A percentile compares a stretch with the other conserved stretches of the same genome.
These are phyloP conservation scores for Syncephalastrum monosporum DNA, from an alignment of 371 early-diverging fungal species.

Conservation along the genomic window DNA sequence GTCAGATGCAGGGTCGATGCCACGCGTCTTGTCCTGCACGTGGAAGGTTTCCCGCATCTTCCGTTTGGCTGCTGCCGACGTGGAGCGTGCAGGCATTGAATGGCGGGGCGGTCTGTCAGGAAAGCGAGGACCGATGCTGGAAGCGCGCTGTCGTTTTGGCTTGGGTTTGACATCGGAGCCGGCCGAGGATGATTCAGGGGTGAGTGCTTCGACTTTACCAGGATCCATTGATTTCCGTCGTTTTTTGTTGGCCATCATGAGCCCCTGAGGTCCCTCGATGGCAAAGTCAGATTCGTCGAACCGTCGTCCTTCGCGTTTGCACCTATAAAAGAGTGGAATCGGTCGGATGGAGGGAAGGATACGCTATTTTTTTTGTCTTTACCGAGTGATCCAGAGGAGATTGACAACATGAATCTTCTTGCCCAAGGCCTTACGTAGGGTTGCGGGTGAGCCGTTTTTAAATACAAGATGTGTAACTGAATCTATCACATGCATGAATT, in stretches of 20 bases:
- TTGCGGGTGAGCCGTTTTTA: constrained; percentile 47
- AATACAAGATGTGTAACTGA: constrained; percentile 45
- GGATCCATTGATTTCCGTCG: constrained; percentile 51
- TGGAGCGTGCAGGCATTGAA: constrained; percentile 1
- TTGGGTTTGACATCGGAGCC: not conserved
- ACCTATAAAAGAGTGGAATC: constrained; percentile 10
- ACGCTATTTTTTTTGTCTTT: not conserved
- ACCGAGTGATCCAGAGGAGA: constrained; percentile 40
- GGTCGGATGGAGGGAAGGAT: not conserved
- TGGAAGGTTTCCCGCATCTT: not conserved
- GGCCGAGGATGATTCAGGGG: constrained; percentile 2
- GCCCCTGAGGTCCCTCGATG: constrained; percentile 32
- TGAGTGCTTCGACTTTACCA: constrained; percentile 36
- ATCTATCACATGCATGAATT: constrained; percentile 19
- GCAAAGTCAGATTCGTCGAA: constrained; percentile 35
- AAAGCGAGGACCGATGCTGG: constrained; percentile 3
- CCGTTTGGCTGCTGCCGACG: not conserved
- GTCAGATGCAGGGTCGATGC: too few species aligned
- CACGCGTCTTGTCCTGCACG: too few species aligned
- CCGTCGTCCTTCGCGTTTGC: constrained; percentile 34
- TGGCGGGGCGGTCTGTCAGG: not conserved
- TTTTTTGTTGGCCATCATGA: constrained; percentile 26
- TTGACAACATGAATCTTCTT: constrained; percentile 35
- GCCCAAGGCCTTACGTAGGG: constrained; percentile 35
- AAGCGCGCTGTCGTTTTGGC: constrained; percentile 9